These are phyloP conservation scores for Bruguiera gymnorhiza DNA, from an alignment of 345 rosid genomes.

Conservation along the genomic window DNA sequence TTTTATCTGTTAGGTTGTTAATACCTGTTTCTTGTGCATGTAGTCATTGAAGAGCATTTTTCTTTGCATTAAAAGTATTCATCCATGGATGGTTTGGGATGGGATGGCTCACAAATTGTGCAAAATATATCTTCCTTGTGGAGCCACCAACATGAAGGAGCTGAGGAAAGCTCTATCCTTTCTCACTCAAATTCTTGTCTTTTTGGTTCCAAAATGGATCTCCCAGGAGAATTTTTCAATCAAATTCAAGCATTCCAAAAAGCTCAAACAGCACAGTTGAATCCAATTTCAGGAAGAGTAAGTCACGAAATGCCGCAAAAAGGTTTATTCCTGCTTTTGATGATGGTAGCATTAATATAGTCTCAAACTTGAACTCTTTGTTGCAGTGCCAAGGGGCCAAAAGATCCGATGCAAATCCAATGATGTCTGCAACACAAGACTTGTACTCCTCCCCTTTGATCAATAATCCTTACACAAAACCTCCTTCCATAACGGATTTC, in stretches of 20 bases:
- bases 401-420: conserved; percentile 10
- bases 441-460: conserved; percentile 36
- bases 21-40: neutral
- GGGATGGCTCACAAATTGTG: conserved; percentile 34
- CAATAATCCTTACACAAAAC: conserved; percentile 16
- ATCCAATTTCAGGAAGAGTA: conserved; percentile 23
- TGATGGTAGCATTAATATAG: conserved; percentile 4
- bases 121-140: conserved; percentile 22
- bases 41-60: conserved; percentile 10
- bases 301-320: conserved; percentile 8
- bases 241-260: conserved; percentile 37
- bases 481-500: conserved; percentile 12
- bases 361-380: conserved; percentile 2
- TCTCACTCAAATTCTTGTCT: conserved; percentile 26
- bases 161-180: conserved; percentile 21
- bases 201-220: conserved; percentile 33
- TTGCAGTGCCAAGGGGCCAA: conserved; percentile 21
- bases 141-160: conserved; percentile 24
- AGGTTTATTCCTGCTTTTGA: neutral
- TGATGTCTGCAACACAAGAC: conserved; percentile 6
- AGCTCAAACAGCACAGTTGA: conserved; percentile 18
- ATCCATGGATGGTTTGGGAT: conserved; percentile 54
- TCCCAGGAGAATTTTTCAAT: conserved; percentile 31
- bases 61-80: conserved; percentile 23
- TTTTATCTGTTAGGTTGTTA: neutral